Conservation (phyloP, 2,329 filamentous ascomycete species). For the Parastagonospora avenae region DNA sequence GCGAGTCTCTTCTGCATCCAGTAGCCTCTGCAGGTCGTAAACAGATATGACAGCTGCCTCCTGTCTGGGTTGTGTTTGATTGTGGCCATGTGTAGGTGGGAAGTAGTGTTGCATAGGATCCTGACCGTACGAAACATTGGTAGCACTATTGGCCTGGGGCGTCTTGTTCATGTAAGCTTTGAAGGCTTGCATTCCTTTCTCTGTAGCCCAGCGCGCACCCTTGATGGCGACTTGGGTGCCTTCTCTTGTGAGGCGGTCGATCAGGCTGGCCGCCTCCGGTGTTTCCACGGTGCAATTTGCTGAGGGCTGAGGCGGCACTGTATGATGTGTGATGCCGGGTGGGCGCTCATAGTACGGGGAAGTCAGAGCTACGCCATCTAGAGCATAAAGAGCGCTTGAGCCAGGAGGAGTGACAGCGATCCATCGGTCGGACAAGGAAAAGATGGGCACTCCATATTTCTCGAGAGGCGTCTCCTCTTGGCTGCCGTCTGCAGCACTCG, state of each 20-base stretch:
- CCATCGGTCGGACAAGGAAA: constrained; percentile 75
- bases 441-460: constrained; percentile 64
- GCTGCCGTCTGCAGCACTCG: constrained; percentile 43
- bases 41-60: constrained; percentile 78
- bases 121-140: constrained; percentile 25
- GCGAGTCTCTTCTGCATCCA: constrained; percentile 54
- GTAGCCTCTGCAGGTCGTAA: constrained; percentile 69
- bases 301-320: constrained; percentile 71
- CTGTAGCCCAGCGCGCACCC: constrained; percentile 75
- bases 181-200: constrained; percentile 77
- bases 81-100: constrained; percentile 75
- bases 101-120: constrained; percentile 62
- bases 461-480: constrained; percentile 38
- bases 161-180: constrained; percentile 76
- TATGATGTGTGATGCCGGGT: constrained; percentile 63
- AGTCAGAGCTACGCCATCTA: constrained; percentile 68
- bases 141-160: constrained; percentile 21
- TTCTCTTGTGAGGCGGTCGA: constrained; percentile 78
- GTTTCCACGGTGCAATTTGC: constrained; percentile 72
- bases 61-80: constrained; percentile 54
- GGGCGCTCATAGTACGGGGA: constrained; percentile 57
- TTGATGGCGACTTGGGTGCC: constrained; percentile 79
- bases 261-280: constrained; percentile 72
- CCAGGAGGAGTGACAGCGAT: constrained; percentile 76
- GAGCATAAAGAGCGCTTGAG: constrained; percentile 71